A percentile compares a stretch with the other conserved stretches of the same genome.
These are phyloP conservation scores for Spathaspora girioi DNA, from an alignment of 805 yeast genomes.

Conservation along the genomic window DNA sequence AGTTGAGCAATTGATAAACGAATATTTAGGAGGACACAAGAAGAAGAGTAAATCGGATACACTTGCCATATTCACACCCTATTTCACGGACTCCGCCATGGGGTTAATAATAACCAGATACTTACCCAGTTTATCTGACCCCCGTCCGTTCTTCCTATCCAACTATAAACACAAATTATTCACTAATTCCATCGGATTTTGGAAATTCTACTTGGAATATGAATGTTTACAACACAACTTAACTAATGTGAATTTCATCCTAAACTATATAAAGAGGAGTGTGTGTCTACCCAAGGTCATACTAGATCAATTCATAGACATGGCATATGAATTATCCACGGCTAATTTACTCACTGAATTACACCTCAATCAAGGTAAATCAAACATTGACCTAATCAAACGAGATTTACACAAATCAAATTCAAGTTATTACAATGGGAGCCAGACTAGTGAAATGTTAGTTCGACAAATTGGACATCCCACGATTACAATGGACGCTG, in stretches of 20 bases:
- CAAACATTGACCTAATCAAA: conserved; percentile 12
- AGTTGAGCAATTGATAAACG: conserved; percentile 1
- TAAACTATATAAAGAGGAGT: conserved; percentile 36
- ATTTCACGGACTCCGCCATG: conserved; percentile 39
- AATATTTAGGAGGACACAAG: conserved; percentile 1
- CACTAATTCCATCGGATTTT: conserved; percentile 36
- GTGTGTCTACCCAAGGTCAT: conserved; percentile 46
- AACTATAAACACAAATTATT: neutral
- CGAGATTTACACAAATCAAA: conserved; percentile 21
- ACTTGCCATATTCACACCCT: neutral
- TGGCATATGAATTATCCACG: conserved; percentile 15
- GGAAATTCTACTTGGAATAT: conserved; percentile 55
- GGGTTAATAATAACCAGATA: conserved; percentile 32
- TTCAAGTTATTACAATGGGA: conserved; percentile 20
- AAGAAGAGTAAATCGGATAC: neutral
- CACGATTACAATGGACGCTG: conserved; percentile 28
- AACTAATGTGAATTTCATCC: conserved; percentile 37
- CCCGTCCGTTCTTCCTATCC: neutral
- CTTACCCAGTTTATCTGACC: conserved; percentile 25
- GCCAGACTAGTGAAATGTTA: conserved; percentile 8
- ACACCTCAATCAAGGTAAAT: conserved; percentile 4
- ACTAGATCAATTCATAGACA: conserved; percentile 34
- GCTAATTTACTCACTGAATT: conserved; percentile 11
- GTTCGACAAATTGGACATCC: conserved; percentile 30
- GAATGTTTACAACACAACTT: conserved; percentile 37